phyloP scores from a whole-genome alignment of 805 yeast genomes.

The Lachancea nothofagi region DNA sequence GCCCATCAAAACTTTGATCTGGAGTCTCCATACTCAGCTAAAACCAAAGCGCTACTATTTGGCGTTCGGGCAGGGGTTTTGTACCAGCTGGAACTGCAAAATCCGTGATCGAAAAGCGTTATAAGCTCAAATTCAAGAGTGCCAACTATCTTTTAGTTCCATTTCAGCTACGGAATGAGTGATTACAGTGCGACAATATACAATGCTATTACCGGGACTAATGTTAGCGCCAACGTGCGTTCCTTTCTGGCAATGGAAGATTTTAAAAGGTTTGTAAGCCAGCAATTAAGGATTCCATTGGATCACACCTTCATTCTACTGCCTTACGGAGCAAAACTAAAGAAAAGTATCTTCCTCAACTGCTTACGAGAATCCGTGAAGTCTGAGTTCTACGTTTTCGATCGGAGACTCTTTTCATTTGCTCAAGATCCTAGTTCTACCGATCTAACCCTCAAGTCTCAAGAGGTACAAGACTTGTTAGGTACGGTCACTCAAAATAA shows the following conservation, averaged over 20 bases:
- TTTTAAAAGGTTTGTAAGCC: constrained; percentile 38
- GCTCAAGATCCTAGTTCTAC: constrained; percentile 20
- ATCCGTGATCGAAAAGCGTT: no score
- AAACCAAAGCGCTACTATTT: no score
- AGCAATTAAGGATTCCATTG: constrained; percentile 38
- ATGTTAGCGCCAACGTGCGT: constrained; percentile 34
- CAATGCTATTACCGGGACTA: constrained; percentile 43
- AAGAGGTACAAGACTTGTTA: constrained; percentile 5
- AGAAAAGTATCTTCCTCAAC: constrained; percentile 36
- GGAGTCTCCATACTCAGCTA: no score
- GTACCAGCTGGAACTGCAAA: no score
- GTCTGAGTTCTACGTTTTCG: constrained; percentile 57
- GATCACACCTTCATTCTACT: constrained; percentile 48
- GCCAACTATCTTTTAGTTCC: neutral
- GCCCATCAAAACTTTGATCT: no score
- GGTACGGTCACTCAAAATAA: constrained; percentile 7
- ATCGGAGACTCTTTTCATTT: constrained; percentile 49
- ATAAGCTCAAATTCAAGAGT: no score
- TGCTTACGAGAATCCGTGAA: constrained; percentile 14
- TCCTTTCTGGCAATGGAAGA: constrained; percentile 40
- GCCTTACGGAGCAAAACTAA: constrained; percentile 60
- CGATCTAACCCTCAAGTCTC: constrained; percentile 12
- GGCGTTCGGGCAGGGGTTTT: no score
- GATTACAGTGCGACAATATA: constrained; percentile 16
- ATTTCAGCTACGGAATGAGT: constrained; percentile 7